A percentile compares a stretch with the other conserved stretches of the same genome.
phyloP scores from a whole-genome alignment of 2,329 filamentous ascomycete genomes.

The Coleophoma crateriformis region DNA sequence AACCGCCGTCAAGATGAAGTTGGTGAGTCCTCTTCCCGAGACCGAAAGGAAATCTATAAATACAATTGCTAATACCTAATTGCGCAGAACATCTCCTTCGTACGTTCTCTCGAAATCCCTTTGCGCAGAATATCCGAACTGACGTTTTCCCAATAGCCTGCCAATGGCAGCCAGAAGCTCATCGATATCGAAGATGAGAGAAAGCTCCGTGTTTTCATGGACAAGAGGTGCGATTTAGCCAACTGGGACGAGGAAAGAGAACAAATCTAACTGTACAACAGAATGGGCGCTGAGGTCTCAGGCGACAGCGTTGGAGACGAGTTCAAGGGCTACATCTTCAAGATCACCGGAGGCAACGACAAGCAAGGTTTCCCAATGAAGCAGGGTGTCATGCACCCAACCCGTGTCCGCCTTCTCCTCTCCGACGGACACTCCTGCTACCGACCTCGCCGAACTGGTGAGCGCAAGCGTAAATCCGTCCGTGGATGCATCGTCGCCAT shows the following conservation, averaged over 20 bases:
- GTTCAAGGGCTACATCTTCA: conserved; percentile 99
- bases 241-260: neutral
- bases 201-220: conserved; percentile 98
- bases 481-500: conserved; percentile 97
- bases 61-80: conserved; percentile 16
- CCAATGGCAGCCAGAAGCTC: conserved; percentile 99
- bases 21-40: conserved; percentile 17
- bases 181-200: conserved; percentile 99
- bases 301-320: conserved; percentile 96
- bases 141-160: conserved; percentile 47
- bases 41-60: neutral
- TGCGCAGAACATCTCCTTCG: conserved; percentile 26
- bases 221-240: conserved; percentile 67
- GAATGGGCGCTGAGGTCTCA: conserved; percentile 87
- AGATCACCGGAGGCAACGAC: conserved; percentile 99
- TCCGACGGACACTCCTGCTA: conserved; percentile 98
- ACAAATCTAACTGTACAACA: conserved; percentile 9
- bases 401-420: conserved; percentile 96
- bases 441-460: conserved; percentile 92
- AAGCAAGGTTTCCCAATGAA: conserved; percentile 99
- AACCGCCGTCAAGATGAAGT: conserved; percentile 23
- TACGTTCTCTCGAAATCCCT: conserved; percentile 13
- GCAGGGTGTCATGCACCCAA: conserved; percentile 99
- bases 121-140: conserved; percentile 9
- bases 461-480: conserved; percentile 99